phyloP scores from a whole-genome alignment of 2,329 filamentous ascomycete species.

The Karstenula rhodostoma region DNA sequence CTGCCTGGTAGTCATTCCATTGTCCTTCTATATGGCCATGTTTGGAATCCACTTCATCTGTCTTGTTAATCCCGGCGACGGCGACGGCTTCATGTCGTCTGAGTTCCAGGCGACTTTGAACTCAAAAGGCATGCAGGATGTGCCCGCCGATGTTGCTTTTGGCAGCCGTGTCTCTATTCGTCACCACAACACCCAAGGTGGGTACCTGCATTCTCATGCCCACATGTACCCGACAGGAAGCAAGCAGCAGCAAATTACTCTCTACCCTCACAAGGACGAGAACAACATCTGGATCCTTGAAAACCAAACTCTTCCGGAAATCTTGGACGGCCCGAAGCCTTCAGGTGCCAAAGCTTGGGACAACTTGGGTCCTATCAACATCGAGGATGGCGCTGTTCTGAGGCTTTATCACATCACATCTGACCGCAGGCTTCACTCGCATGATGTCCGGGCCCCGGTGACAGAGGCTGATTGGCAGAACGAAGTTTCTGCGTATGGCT shows the following conservation, averaged over 20 bases:
- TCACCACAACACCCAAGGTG: slow-evolving; percentile 96
- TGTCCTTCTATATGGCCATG: slow-evolving; percentile 94
- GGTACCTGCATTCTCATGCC: slow-evolving; percentile 94
- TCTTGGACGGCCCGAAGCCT: slow-evolving; percentile 76
- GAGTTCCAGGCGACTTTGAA: slow-evolving; percentile 98
- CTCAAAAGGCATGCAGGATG: slow-evolving; percentile 94
- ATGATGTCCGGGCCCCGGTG: slow-evolving; percentile 75
- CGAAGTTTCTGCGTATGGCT: slow-evolving; percentile 95
- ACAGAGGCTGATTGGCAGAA: slow-evolving; percentile 77
- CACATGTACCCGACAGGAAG: slow-evolving; percentile 98
- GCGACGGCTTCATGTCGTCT: slow-evolving; percentile 99
- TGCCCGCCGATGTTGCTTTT: slow-evolving; percentile 88
- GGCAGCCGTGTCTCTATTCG: slow-evolving; percentile 87
- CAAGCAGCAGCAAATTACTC: slow-evolving; percentile 97
- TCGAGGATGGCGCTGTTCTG: slow-evolving; percentile 82
- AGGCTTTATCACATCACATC: slow-evolving; percentile 85
- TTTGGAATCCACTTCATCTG: slow-evolving; percentile 96
- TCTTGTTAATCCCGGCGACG: slow-evolving; percentile 92
- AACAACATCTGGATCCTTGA: slow-evolving; percentile 96
- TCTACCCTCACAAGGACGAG: slow-evolving; percentile 98
- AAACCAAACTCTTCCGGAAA: slow-evolving; percentile 92
- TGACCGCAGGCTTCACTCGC: slow-evolving; percentile 90
- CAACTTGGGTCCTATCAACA: slow-evolving; percentile 69
- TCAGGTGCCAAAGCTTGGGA: slow-evolving; percentile 89
- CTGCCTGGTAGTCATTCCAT: slow-evolving; percentile 88